Conservation (phyloP, 1,284 basidiomycete species). For the Melampsora allii-populina region DNA sequence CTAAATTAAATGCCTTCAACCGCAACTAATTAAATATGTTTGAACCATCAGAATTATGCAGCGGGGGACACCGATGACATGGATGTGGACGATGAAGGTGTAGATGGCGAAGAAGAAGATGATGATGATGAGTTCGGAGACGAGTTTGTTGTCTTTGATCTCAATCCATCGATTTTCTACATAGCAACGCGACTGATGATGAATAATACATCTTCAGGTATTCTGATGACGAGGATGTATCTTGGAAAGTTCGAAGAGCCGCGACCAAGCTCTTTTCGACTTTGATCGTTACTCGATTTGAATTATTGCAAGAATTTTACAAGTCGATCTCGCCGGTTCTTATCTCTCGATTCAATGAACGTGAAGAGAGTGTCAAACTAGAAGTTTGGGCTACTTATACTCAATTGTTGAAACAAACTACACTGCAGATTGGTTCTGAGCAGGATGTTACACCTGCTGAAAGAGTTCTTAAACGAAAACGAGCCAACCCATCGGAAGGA, state of each 20-base stretch:
- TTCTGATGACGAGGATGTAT: constrained; percentile 97
- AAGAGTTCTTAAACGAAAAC: constrained; percentile 39
- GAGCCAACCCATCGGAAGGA: constrained; percentile 17
- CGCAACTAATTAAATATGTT: neutral
- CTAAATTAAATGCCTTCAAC: neutral
- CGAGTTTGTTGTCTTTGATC: constrained; percentile 57
- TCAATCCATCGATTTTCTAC: neutral
- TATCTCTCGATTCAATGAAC: constrained; percentile 84
- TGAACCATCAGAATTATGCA: constrained; percentile 68
- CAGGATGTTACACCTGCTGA: constrained; percentile 34
- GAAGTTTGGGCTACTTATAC: constrained; percentile 88
- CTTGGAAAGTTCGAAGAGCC: constrained; percentile 92
- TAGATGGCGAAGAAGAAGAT: constrained; percentile 57
- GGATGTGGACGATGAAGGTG: constrained; percentile 65
- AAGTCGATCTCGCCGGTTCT: constrained; percentile 79
- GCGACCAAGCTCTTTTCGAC: constrained; percentile 84
- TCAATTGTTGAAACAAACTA: constrained; percentile 73
- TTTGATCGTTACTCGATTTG: constrained; percentile 80
- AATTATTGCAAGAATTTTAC: constrained; percentile 74
- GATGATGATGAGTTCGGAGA: constrained; percentile 75
- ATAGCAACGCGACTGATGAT: neutral
- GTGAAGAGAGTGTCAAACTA: constrained; percentile 91
- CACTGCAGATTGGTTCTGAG: constrained; percentile 55
- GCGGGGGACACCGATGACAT: constrained; percentile 70
- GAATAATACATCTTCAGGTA: constrained; percentile 60